A percentile compares a stretch with the other conserved stretches of the same genome.
phyloP scores from a whole-genome alignment of 1,284 basidiomycete genomes.

The Cystobasidiaceae sp. region DNA sequence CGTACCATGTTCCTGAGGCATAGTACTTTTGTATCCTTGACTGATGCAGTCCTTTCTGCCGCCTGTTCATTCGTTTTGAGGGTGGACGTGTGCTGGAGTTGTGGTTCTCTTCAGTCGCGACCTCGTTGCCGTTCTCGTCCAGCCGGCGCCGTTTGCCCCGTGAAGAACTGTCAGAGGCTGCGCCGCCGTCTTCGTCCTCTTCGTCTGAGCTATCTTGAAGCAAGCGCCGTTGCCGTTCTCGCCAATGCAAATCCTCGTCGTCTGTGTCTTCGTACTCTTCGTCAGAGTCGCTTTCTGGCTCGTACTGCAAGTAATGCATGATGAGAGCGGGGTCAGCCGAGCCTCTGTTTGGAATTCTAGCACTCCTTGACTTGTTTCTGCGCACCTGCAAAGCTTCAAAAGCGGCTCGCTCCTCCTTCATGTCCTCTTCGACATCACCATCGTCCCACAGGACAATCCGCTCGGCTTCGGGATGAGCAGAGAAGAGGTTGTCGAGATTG shows the following conservation, averaged over 20 bases:
- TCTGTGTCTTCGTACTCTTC: conserved; percentile 52
- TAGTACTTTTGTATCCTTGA: conserved; percentile 74
- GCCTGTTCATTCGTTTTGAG: conserved; percentile 58
- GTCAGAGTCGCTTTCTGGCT: conserved; percentile 66
- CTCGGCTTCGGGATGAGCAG: conserved; percentile 53
- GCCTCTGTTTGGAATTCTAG: no score
- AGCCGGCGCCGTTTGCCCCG: conserved; percentile 32
- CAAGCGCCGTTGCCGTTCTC: conserved; percentile 16
- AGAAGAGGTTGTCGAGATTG: conserved; percentile 81
- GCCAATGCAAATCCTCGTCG: conserved; percentile 35
- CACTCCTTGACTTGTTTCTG: no score
- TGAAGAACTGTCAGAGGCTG: conserved; percentile 49
- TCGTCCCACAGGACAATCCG: conserved; percentile 85
- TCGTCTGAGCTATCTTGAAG: conserved; percentile 34
- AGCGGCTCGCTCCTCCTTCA: conserved; percentile 60
- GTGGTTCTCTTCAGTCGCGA: conserved; percentile 1
- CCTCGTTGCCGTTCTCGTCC: conserved; percentile 28
- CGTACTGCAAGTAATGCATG: no score
- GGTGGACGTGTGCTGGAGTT: conserved; percentile 2
- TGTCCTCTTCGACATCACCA: conserved; percentile 56
- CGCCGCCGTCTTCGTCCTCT: conserved; percentile 50
- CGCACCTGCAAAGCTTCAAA: conserved; percentile 74
- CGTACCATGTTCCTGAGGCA: conserved; percentile 73
- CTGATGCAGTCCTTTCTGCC: conserved; percentile 62
- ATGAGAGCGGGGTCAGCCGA: no score